Percentiles rank a stretch among this genome's conserved stretches.
These are phyloP conservation scores for Metarhizium album DNA, from an alignment of 2,329 filamentous ascomycete species.

Conservation along the genomic window DNA sequence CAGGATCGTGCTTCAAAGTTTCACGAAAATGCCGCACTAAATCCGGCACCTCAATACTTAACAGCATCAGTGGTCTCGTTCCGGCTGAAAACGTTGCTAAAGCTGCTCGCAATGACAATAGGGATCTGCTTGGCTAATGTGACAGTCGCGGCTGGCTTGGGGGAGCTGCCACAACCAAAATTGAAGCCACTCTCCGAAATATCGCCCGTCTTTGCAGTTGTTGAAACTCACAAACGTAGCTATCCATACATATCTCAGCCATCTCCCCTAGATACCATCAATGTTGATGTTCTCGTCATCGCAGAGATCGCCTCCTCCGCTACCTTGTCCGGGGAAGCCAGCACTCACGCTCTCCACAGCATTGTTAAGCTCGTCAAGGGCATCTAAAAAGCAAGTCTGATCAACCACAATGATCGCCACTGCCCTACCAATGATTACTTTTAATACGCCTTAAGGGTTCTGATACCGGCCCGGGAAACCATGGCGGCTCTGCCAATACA, in stretches of 20 bases:
- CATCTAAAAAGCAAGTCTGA: slow-evolving; percentile 47
- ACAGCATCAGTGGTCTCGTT: slow-evolving; percentile 73
- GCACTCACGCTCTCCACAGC: slow-evolving; percentile 45
- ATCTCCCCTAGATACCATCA: slow-evolving; percentile 87
- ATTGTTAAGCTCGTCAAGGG: slow-evolving; percentile 58
- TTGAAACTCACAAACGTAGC: slow-evolving; percentile 71
- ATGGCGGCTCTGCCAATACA: neutral
- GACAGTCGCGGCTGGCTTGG: neutral
- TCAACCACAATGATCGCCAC: slow-evolving; percentile 42
- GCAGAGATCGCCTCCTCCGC: too few relatives aligned
- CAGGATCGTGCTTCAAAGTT: slow-evolving; percentile 35
- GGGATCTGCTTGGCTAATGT: neutral
- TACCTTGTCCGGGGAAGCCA: slow-evolving; percentile 79
- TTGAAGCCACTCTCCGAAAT: slow-evolving; percentile 81
- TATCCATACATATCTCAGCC: slow-evolving; percentile 86
- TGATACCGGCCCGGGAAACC: slow-evolving; percentile 45
- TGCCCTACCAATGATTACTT: slow-evolving; percentile 64
- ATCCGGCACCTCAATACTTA: slow-evolving; percentile 59
- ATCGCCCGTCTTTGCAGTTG: slow-evolving; percentile 56
- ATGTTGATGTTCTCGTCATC: slow-evolving; percentile 80
- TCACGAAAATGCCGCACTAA: slow-evolving; percentile 56
- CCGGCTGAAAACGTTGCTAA: slow-evolving; percentile 72
- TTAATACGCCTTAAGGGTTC: slow-evolving; percentile 54
- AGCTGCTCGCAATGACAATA: slow-evolving; percentile 69
- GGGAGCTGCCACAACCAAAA: slow-evolving; percentile 71